Conservation (phyloP, 75 land plant genomes). For the Isoetes taiwanensis region DNA sequence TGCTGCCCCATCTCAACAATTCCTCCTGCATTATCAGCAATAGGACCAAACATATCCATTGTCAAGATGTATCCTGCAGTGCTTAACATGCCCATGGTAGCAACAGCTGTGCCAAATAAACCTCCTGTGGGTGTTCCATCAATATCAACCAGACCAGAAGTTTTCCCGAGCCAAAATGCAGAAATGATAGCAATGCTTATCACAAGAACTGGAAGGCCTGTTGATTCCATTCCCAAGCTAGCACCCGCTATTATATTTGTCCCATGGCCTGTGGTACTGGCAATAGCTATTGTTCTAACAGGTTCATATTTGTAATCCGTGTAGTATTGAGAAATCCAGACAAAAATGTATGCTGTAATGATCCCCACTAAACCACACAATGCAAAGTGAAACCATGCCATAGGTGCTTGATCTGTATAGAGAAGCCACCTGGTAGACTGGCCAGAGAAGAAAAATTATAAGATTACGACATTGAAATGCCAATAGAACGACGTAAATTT, state of each 20-base stretch:
- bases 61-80: slow-evolving; percentile 98
- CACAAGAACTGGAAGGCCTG: slow-evolving; percentile 88
- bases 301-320: slow-evolving; percentile 98
- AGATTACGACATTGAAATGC: no score
- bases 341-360: slow-evolving; percentile 85
- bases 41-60: slow-evolving; percentile 99
- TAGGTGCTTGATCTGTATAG: slow-evolving; percentile 94
- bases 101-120: slow-evolving; percentile 97
- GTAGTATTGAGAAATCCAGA: slow-evolving; percentile 91
- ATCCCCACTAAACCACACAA: slow-evolving; percentile 96
- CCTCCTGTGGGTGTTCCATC: slow-evolving; percentile 79
- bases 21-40: slow-evolving; percentile 99
- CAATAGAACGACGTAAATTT: no score
- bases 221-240: slow-evolving; percentile 88
- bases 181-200: slow-evolving; percentile 76
- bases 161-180: slow-evolving; percentile 88
- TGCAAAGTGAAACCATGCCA: slow-evolving; percentile 96
- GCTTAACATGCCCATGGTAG: slow-evolving; percentile 99
- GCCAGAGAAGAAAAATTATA: no score
- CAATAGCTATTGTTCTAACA: slow-evolving; percentile 72
- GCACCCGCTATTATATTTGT: slow-evolving; percentile 98
- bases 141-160: slow-evolving; percentile 84
- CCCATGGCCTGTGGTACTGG: slow-evolving; percentile 94
- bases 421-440: slow-evolving; percentile 98
- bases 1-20: slow-evolving; percentile 99